Percentiles rank a stretch among this genome's conserved stretches.
phyloP scores from a whole-genome alignment of 176 grass and related monocot genomes.

The Phoenix roebelenii region DNA sequence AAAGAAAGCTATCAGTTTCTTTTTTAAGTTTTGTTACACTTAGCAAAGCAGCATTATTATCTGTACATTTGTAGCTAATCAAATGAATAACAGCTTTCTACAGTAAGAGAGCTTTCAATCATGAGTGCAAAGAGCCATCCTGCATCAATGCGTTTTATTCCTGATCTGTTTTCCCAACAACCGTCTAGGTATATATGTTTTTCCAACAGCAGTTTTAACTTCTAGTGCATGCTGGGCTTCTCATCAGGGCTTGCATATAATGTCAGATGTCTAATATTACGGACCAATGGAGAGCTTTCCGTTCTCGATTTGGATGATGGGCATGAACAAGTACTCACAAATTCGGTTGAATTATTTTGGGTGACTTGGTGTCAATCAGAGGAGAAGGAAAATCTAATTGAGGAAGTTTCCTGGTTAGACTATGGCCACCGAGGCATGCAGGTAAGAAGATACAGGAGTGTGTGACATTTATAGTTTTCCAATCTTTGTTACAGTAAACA shows the following conservation, averaged over 20 bases:
- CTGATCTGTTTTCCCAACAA: constrained; percentile 21
- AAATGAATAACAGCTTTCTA: constrained; percentile 65
- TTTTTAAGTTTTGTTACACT: no score
- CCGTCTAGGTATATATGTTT: constrained; percentile 11
- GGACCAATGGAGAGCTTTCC: constrained; percentile 90
- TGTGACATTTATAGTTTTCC: no score
- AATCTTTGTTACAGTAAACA: no score
- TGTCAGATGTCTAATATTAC: constrained; percentile 85
- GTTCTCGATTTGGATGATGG: constrained; percentile 94
- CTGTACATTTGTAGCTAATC: neutral
- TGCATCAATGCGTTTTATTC: constrained; percentile 91
- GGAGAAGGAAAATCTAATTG: constrained; percentile 85
- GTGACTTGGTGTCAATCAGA: constrained; percentile 78
- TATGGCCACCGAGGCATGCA: constrained; percentile 97
- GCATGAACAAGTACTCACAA: constrained; percentile 77
- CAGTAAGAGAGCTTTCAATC: constrained; percentile 93
- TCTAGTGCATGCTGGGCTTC: constrained; percentile 12
- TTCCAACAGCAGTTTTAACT: constrained; percentile 43
- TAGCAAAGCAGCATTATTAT: no score
- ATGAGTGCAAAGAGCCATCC: constrained; percentile 93
- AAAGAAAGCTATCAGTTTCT: no score
- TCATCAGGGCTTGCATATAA: constrained; percentile 25
- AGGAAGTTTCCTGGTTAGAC: constrained; percentile 99
- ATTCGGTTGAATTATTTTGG: constrained; percentile 93
- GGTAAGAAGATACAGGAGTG: constrained; percentile 28